Percentiles rank a stretch among this genome's conserved stretches.
Evolutionary conservation across 2,329 filamentous ascomycete genomes (phyloP).

Genomic region (Aspergillus jensenii): DNA sequence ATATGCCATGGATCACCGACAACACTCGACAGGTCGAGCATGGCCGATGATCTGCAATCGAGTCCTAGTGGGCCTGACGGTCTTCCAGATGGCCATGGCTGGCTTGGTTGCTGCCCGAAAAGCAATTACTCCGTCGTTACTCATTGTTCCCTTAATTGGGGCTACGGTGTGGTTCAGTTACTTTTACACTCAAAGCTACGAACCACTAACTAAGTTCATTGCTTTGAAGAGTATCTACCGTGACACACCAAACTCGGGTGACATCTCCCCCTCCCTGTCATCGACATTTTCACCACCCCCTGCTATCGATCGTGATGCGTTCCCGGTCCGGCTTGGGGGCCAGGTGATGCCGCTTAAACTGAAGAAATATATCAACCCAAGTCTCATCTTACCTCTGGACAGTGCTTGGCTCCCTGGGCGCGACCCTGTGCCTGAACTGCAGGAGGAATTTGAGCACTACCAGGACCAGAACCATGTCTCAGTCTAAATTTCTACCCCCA

Average conservation of each 20-base stretch:
- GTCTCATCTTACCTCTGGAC: constrained; percentile 44
- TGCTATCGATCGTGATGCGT: constrained; percentile 44
- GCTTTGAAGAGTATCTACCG: constrained; percentile 80
- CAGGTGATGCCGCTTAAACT: constrained; percentile 40
- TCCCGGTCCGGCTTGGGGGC: constrained; percentile 42
- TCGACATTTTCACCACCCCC: constrained; percentile 42
- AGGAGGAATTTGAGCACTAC: constrained; percentile 16
- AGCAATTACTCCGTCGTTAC: constrained; percentile 70
- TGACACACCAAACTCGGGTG: constrained; percentile 51
- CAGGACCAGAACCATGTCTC: constrained; percentile 15
- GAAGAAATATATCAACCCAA: constrained; percentile 50
- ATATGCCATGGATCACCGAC: constrained; percentile 95
- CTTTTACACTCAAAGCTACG: constrained; percentile 76
- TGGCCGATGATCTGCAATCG: constrained; percentile 98
- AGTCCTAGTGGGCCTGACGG: constrained; percentile 77
- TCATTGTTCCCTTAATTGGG: constrained; percentile 73
- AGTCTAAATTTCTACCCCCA: constrained; percentile 2
- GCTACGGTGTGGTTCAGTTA: constrained; percentile 87
- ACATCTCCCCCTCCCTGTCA: constrained; percentile 37
- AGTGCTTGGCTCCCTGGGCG: constrained; percentile 44
- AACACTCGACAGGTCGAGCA: constrained; percentile 70
- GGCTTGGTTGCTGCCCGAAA: constrained; percentile 75
- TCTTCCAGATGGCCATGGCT: constrained; percentile 90
- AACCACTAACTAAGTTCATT: constrained; percentile 88
- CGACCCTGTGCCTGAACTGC: constrained; percentile 19